Evolutionary conservation across 1,284 basidiomycete genomes (phyloP), one percentile per base, ranked within the genome.

Genomic region (Sporisorium reilianum): DNA sequence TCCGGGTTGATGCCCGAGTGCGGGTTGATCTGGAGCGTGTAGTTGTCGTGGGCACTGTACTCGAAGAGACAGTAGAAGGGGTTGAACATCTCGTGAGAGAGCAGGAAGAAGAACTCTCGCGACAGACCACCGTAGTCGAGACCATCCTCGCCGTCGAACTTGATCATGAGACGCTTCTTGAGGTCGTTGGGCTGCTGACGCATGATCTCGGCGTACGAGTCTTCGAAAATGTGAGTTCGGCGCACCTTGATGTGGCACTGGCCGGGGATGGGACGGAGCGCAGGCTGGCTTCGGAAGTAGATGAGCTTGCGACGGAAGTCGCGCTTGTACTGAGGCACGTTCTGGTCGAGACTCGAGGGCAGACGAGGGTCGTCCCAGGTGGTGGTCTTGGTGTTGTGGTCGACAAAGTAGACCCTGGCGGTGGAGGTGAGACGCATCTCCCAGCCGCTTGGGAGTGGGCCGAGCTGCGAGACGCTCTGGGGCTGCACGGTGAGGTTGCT

Each of bases 31-130:
- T 97, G 95, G 12, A 98, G 90, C 5, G 97, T 99, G 87, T 98
- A 98, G 87, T 98, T 98, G 89, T 98, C 97, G 86, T 97, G 95
- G 14, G 97, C 93, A 1, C 96, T 98, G 86, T 99, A 99, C 87
- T 99, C 95, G 87, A 99, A 99, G 46, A 99, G 88, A 78, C 97
- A 97, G 86, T 99, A 99, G 87, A 96, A 97, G 55, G 84, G 84
- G 77, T 86, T 86, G 82, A 87, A 87, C 86, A 87, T 87, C 75
- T 99, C 97, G 87, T 99, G 97, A 32, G 95, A 97, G 58, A 99
- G 89, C 60, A 99, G 87, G 93, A 99, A 99, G 90, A 99, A 99
- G 92, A 96, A 98, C 87, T 99, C 96, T 88, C 95, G 94, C 48
- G 95, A 96, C 51, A 98, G 90, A 87, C 96, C 96, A 85, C 96